A percentile compares a stretch with the other conserved stretches of the same genome.
These are phyloP conservation scores for Syzygium aqueum DNA, from an alignment of 345 rosid genomes.

Conservation along the genomic window DNA sequence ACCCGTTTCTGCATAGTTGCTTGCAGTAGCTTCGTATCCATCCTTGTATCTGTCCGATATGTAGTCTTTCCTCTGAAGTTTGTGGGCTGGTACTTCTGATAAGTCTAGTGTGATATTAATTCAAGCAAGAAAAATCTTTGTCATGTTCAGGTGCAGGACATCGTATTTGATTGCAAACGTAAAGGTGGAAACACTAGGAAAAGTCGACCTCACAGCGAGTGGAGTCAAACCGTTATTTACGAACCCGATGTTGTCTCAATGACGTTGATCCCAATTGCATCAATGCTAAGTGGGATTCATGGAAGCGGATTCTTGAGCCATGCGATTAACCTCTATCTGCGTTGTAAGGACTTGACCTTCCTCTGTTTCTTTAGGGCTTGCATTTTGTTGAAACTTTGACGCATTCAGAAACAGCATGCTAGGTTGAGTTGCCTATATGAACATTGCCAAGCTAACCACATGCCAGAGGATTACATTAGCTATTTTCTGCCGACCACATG, in stretches of 20 bases:
- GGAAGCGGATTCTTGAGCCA: slow-evolving; percentile 47
- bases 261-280: slow-evolving; percentile 44
- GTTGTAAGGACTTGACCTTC: slow-evolving; percentile 17
- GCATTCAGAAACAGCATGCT: neutral
- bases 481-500: neutral
- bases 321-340: slow-evolving; percentile 44
- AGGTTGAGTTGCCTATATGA: neutral
- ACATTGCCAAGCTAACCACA: neutral
- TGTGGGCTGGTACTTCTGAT: neutral
- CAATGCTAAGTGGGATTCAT: slow-evolving; percentile 33
- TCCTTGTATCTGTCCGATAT: neutral
- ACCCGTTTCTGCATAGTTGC: neutral
- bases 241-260: slow-evolving; percentile 45
- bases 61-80: neutral
- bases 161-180: slow-evolving; percentile 24
- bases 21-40: neutral
- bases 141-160: slow-evolving; percentile 22
- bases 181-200: slow-evolving; percentile 28
- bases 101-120: neutral
- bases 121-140: neutral
- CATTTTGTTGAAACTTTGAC: neutral
- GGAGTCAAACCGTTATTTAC: slow-evolving; percentile 32
- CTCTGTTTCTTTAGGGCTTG: neutral
- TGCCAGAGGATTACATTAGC: neutral
- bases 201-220: slow-evolving; percentile 22